These are phyloP conservation scores for Saccharum officinarum DNA, from an alignment of 176 grass and related monocot species.

Conservation along the genomic window DNA sequence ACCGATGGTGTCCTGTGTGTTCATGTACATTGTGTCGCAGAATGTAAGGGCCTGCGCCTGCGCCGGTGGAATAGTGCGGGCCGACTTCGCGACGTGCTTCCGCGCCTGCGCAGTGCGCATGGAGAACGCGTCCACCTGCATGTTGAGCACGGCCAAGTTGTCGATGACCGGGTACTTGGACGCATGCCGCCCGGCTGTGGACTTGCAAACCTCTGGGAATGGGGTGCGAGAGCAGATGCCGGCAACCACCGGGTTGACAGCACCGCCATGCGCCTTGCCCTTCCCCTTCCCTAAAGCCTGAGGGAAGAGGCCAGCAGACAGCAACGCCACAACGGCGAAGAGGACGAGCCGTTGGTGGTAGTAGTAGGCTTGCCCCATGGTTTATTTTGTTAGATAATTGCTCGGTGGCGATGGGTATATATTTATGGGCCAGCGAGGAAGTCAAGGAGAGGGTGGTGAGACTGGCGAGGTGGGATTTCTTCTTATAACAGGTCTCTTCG, in stretches of 20 bases:
- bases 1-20: constrained; percentile 53
- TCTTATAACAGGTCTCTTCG: constrained; percentile 8
- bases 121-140: constrained; percentile 51
- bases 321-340: constrained; percentile 17
- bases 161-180: constrained; percentile 46
- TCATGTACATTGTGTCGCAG: constrained; percentile 64
- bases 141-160: constrained; percentile 47
- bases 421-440: constrained; percentile 1
- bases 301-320: constrained; percentile 19
- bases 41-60: constrained; percentile 37
- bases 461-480: neutral
- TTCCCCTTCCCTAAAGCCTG: neutral
- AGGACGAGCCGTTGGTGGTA: constrained; percentile 1
- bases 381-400: constrained; percentile 28
- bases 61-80: neutral
- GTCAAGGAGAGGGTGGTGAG: constrained; percentile 9
- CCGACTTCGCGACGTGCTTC: neutral
- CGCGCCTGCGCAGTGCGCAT: constrained; percentile 34
- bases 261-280: neutral
- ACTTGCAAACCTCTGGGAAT: constrained; percentile 42
- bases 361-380: constrained; percentile 21
- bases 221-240: constrained; percentile 29
- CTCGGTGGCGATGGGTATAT: neutral
- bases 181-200: constrained; percentile 34
- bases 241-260: constrained; percentile 1